Conservation (phyloP, 1,284 basidiomycete species). For the Sporisorium iseilematis-ciliati region DNA sequence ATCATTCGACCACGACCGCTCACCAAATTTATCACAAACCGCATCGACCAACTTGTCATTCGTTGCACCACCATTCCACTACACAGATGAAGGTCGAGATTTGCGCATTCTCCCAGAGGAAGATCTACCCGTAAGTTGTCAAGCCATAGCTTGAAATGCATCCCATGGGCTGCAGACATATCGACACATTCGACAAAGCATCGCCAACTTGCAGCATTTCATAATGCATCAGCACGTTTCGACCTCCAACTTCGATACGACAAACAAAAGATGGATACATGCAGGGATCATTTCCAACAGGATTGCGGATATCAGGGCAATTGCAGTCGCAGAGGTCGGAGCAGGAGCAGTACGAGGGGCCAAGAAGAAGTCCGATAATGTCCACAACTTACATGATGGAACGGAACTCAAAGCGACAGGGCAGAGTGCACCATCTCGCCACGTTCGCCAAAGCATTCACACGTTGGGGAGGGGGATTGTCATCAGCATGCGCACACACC, state of each 20-base stretch:
- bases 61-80: slow-evolving; percentile 2
- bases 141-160: slow-evolving; percentile 10
- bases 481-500: not conserved
- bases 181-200: slow-evolving; percentile 8
- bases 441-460: too few species aligned
- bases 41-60: slow-evolving; percentile 8
- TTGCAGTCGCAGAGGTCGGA: too few species aligned
- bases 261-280: not conserved
- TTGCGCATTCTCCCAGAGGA: slow-evolving; percentile 69
- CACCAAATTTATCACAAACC: slow-evolving; percentile 12
- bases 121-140: slow-evolving; percentile 69
- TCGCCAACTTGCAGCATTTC: not conserved
- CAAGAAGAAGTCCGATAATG: not conserved
- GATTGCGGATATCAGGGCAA: not conserved
- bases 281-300: too few species aligned
- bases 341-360: not conserved
- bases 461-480: too few species aligned
- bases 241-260: not conserved
- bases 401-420: not conserved
- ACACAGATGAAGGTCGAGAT: slow-evolving; percentile 70
- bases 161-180: slow-evolving; percentile 16
- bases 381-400: too few species aligned
- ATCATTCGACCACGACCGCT: slow-evolving; percentile 23
- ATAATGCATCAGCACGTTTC: not conserved
- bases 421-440: not conserved